Base-by-base conservation (phyloP, 768 basidiomycete genomes). In the Serendipita sp. region DNA sequence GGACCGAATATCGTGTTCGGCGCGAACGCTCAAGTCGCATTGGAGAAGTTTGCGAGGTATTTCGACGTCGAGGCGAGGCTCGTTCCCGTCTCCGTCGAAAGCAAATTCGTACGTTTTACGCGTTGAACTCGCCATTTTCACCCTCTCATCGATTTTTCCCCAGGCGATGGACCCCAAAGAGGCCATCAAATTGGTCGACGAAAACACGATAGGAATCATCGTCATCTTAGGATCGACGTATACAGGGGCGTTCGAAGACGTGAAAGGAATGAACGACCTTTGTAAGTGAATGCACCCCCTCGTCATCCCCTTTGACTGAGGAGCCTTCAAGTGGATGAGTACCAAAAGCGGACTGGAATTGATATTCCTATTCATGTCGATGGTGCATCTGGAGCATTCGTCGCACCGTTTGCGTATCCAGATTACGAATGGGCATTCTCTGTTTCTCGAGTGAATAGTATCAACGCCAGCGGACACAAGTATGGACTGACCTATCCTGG, bases 211-310 rank as follows among this genome's bases (percentile, higher is more conserved):
- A 64, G 84, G 84, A 34, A 74, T 86, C 61, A 86, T 82, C 65
- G 81, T 81, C 63, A 81, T 81, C 63, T 74, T 82, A 26, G 79
- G 76, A 33, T 76, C 85, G 77, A 68, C 44, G 74, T 78, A 77
- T 66, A 81, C 81, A 3, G 81, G 78, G 17, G 76, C 76, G 66
- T 82, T 78, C 68, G 93, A 95, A 68, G 83, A 86, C 13, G 92
- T 96, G 33, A 81, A 88, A 70, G 88, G 85, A 70, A 88, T 96
- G 83, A 76, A 86, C 0, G 82, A 84, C 43, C 77, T 88, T 9
- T 65, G 66, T 67, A 51, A 22, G 66, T 65, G n/a, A n/a, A n/a
- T n/a, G n/a, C n/a, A n/a, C n/a, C n/a, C n/a, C n/a, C n/a, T n/a
- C n/a, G n/a, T n/a, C n/a, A n/a, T n/a, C n/a, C n/a, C n/a, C n/a